phyloP scores from a whole-genome alignment of 768 basidiomycete species.

The Postia placenta region DNA sequence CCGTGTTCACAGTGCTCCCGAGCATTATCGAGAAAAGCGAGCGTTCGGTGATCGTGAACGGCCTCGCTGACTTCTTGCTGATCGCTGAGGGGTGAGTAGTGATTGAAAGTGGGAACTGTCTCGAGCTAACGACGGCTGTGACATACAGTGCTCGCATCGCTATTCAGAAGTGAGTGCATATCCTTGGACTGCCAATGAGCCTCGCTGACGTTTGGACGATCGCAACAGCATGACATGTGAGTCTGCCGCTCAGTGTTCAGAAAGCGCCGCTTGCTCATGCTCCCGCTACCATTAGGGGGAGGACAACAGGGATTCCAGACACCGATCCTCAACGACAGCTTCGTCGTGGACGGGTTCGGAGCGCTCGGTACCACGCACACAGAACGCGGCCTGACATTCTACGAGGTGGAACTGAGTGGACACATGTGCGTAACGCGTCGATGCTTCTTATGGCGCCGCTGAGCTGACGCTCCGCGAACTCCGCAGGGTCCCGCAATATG shows the following conservation, averaged over 20 bases:
- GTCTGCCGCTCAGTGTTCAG: conserved; percentile 5
- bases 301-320: conserved; percentile 70
- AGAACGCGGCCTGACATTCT: conserved; percentile 63
- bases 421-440: conserved; percentile 50
- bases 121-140: conserved; percentile 1
- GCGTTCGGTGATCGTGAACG: conserved; percentile 63
- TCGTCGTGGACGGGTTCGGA: conserved; percentile 66
- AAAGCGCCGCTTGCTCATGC: conserved; percentile 4
- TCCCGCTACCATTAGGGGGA: conserved; percentile 42
- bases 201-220: background rate
- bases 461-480: background rate
- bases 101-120: background rate
- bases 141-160: conserved; percentile 23
- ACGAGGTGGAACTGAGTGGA: conserved; percentile 64
- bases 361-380: conserved; percentile 57
- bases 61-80: conserved; percentile 64
- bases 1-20: conserved; percentile 60
- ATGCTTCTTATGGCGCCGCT: background rate
- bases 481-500: conserved; percentile 58
- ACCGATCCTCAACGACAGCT: conserved; percentile 57
- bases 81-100: conserved; percentile 65
- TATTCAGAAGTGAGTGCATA: conserved; percentile 29
- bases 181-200: conserved; percentile 21
- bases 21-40: conserved; percentile 72
- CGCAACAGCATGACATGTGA: conserved; percentile 34